Conservation (phyloP, 441 rosid genomes). For the Brassica hybrid region DNA sequence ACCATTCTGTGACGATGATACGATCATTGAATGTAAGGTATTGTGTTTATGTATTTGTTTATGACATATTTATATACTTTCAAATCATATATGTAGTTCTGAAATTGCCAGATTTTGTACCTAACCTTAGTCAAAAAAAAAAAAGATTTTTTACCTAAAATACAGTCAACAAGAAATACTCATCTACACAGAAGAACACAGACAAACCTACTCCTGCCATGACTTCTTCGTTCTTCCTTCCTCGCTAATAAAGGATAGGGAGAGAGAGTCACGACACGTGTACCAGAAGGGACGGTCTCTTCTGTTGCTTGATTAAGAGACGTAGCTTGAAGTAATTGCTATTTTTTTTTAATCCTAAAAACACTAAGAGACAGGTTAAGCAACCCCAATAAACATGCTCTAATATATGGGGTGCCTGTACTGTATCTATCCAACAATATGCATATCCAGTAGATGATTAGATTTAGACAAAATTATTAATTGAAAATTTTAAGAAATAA, state of each 20-base stretch:
- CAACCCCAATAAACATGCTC: no score
- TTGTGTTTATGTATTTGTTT: background rate
- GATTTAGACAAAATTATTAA: background rate
- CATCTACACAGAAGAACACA: background rate
- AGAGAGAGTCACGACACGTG: no score
- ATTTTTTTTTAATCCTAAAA: no score
- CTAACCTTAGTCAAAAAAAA: no score
- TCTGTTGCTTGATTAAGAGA: no score
- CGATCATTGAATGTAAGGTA: background rate
- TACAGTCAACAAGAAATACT: background rate
- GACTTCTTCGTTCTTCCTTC: no score
- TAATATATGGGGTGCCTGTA: background rate
- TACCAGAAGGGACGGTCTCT: no score
- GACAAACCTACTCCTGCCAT: no score
- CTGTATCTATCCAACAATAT: background rate
- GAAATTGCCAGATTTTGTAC: background rate
- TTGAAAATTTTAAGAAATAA: background rate
- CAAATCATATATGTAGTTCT: background rate
- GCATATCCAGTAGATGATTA: background rate
- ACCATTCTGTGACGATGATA: constrained; percentile 24
- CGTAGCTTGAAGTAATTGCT: no score
- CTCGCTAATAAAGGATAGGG: no score
- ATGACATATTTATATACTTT: constrained; percentile 4
- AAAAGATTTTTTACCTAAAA: background rate
- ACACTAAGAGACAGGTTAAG: no score